Conservation (phyloP, 345 rosid species). For the Capsella bursapastoris region DNA sequence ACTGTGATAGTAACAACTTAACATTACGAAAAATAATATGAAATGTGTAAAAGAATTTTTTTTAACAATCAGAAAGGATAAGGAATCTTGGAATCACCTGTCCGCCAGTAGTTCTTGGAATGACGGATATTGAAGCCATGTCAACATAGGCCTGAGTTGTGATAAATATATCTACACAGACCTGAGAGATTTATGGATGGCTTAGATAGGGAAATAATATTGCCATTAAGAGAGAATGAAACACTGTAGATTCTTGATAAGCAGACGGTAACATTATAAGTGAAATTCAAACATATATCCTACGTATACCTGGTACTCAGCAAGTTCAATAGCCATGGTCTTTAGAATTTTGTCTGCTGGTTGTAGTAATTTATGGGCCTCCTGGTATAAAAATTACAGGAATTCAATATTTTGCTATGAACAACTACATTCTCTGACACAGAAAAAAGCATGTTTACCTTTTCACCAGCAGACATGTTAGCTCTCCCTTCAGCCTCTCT, state of each 20-base stretch:
- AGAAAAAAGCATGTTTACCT: slow-evolving; percentile 50
- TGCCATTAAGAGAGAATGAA: slow-evolving; percentile 9
- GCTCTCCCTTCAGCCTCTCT: slow-evolving; percentile 97
- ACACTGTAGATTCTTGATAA: background rate
- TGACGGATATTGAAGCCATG: slow-evolving; percentile 80
- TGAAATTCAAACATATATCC: slow-evolving; percentile 13
- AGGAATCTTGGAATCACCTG: slow-evolving; percentile 58
- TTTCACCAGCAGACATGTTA: slow-evolving; percentile 79
- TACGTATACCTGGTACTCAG: slow-evolving; percentile 80
- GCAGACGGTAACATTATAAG: background rate
- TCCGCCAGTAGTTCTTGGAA: slow-evolving; percentile 92
- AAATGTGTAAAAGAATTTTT: background rate
- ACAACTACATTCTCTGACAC: slow-evolving; percentile 14
- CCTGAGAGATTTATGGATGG: slow-evolving; percentile 53
- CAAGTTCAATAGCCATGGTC: slow-evolving; percentile 93
- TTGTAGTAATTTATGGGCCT: slow-evolving; percentile 85
- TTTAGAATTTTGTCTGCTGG: slow-evolving; percentile 83
- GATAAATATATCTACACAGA: slow-evolving; percentile 85
- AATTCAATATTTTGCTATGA: slow-evolving; percentile 17
- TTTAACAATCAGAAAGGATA: slow-evolving; percentile 17
- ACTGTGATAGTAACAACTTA: slow-evolving; percentile 12
- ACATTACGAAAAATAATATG: background rate
- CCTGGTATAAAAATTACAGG: slow-evolving; percentile 55
- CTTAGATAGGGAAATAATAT: background rate
- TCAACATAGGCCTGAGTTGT: slow-evolving; percentile 86